Evolutionary conservation across 2,329 filamentous ascomycete genomes (phyloP).

Genomic region (Nannizziopsis arthrosporioides): DNA sequence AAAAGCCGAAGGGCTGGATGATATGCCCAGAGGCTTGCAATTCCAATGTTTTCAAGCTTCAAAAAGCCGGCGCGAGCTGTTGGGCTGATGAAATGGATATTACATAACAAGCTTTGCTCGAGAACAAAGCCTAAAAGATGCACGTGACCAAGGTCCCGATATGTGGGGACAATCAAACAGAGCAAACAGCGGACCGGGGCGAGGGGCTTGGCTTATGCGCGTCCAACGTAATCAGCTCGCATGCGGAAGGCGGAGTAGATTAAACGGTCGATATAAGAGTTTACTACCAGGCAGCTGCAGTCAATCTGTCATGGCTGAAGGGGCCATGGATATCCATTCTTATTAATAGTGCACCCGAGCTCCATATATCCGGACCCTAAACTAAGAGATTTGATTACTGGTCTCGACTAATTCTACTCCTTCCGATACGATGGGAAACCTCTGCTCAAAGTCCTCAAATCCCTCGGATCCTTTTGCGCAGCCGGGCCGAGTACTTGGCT

Average conservation of each 20-base stretch:
- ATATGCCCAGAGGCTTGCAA: not conserved
- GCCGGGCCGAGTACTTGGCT: slow-evolving; percentile 60
- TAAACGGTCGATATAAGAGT: not conserved
- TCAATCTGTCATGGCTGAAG: not conserved
- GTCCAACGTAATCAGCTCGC: not conserved
- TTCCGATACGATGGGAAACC: slow-evolving; percentile 58
- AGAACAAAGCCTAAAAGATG: too few species aligned
- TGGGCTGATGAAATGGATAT: too few species aligned
- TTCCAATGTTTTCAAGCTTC: too few species aligned
- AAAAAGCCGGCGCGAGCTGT: too few species aligned
- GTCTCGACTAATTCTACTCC: not conserved
- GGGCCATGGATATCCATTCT: not conserved
- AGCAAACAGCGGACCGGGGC: too few species aligned
- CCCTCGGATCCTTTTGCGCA: slow-evolving; percentile 53
- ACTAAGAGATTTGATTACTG: too few species aligned
- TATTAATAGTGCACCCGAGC: too few species aligned
- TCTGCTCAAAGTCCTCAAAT: slow-evolving; percentile 62
- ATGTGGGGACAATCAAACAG: too few species aligned
- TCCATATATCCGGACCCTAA: too few species aligned
- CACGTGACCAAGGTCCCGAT: too few species aligned
- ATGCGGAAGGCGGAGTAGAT: not conserved
- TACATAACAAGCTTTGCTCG: too few species aligned
- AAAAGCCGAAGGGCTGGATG: not conserved
- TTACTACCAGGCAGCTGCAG: not conserved
- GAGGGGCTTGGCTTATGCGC: too few species aligned